These are phyloP conservation scores for Kazachstania sp. DNA, from an alignment of 1,139 yeast species.

Conservation along the genomic window DNA sequence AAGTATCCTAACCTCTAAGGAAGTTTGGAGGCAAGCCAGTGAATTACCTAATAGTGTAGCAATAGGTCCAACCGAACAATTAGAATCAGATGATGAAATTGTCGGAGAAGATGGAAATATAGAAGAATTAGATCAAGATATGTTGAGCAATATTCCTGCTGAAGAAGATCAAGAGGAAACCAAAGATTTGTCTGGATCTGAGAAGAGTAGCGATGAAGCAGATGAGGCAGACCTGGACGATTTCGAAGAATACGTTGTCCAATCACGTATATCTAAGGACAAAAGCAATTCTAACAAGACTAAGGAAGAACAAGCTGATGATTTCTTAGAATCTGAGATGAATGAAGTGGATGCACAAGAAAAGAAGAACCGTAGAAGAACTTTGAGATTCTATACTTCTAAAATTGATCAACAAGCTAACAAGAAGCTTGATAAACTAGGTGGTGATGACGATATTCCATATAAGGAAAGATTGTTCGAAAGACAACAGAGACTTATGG, in stretches of 20 bases:
- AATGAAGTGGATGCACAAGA: constrained; percentile 84
- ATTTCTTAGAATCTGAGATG: constrained; percentile 54
- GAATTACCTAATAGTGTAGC: constrained; percentile 36
- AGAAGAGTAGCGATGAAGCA: constrained; percentile 23
- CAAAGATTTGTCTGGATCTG: constrained; percentile 23
- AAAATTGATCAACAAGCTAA: constrained; percentile 81
- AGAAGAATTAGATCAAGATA: constrained; percentile 25
- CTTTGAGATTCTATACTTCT: constrained; percentile 91
- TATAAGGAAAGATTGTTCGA: constrained; percentile 83
- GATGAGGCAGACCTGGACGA: constrained; percentile 33
- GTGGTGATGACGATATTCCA: constrained; percentile 91
- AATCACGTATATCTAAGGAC: constrained; percentile 37
- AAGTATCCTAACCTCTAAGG: constrained; percentile 66
- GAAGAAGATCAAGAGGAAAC: constrained; percentile 14
- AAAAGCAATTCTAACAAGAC: constrained; percentile 8
- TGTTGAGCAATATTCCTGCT: constrained; percentile 17
- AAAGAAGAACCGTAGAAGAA: constrained; percentile 68
- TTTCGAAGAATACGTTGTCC: constrained; percentile 43
- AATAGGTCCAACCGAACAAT: constrained; percentile 14
- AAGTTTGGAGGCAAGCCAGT: constrained; percentile 80
- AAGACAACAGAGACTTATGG: constrained; percentile 75
- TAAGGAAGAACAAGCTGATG: constrained; percentile 31
- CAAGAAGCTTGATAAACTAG: constrained; percentile 47
- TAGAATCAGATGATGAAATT: constrained; percentile 17
- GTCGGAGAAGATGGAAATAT: constrained; percentile 28